Evolutionary conservation across 2,329 filamentous ascomycete species (phyloP).

Genomic region (Cladobotryum mycophilum): DNA sequence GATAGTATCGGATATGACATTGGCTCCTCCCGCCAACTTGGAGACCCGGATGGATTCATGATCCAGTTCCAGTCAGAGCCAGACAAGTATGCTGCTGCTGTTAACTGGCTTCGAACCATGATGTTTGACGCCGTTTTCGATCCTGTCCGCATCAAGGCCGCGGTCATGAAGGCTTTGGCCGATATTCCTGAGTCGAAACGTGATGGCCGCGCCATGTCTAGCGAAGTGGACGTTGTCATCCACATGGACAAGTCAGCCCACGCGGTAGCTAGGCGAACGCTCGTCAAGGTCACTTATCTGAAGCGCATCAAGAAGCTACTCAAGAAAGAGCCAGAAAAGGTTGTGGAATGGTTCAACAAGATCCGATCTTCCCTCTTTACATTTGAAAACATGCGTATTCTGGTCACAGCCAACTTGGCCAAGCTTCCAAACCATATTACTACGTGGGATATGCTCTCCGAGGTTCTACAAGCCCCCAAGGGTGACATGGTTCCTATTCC

Average conservation of each 20-base stretch:
- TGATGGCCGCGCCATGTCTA: conserved; percentile 64
- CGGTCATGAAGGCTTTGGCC: conserved; percentile 73
- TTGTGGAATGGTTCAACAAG: conserved; percentile 71
- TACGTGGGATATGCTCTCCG: conserved; percentile 60
- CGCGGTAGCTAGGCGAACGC: conserved; percentile 67
- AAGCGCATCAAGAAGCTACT: conserved; percentile 79
- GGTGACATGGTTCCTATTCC: conserved; percentile 61
- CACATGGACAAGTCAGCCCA: conserved; percentile 74
- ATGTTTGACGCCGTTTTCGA: conserved; percentile 90
- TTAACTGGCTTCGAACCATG: conserved; percentile 78
- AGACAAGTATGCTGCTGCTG: conserved; percentile 75
- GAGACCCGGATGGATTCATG: conserved; percentile 74
- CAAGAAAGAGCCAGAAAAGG: conserved; percentile 64
- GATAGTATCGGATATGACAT: conserved; percentile 84
- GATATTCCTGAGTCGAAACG: conserved; percentile 92
- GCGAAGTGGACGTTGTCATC: conserved; percentile 66
- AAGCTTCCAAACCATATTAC: conserved; percentile 70
- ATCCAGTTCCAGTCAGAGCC: conserved; percentile 82
- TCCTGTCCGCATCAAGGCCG: conserved; percentile 54
- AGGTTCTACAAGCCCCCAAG: conserved; percentile 30
- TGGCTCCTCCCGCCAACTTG: conserved; percentile 59
- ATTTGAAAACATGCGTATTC: conserved; percentile 76
- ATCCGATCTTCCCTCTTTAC: conserved; percentile 72
- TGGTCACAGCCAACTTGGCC: conserved; percentile 74
- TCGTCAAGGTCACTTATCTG: conserved; percentile 83